Conservation (phyloP, 2,329 filamentous ascomycete genomes). For the Botrytis squamosa region DNA sequence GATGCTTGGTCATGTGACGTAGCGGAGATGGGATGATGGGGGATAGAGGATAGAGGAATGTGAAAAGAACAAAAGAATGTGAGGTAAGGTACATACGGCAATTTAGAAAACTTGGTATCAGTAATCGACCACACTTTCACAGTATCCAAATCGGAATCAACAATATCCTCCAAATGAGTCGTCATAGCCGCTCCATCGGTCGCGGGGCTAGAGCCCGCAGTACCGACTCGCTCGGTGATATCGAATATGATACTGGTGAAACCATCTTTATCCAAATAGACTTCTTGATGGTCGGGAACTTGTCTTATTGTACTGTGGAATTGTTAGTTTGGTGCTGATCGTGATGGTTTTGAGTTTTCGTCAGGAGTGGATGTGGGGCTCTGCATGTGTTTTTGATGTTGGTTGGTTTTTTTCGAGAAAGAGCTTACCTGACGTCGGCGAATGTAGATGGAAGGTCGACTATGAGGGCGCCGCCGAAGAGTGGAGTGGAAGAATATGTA, state of each 20-base stretch:
- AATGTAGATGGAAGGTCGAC: constrained; percentile 67
- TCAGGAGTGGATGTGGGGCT: constrained; percentile 8
- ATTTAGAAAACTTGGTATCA: constrained; percentile 55
- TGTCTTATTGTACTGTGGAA: constrained; percentile 64
- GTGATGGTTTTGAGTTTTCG: constrained; percentile 17
- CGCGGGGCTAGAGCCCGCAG: constrained; percentile 52
- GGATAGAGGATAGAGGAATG: constrained; percentile 12
- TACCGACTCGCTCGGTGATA: constrained; percentile 76
- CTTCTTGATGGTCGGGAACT: constrained; percentile 86
- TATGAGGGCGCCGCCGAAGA: constrained; percentile 72
- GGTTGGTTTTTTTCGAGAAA: background rate
- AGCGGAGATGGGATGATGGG: background rate
- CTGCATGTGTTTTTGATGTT: constrained; percentile 7
- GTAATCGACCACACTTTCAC: constrained; percentile 67
- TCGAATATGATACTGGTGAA: constrained; percentile 89
- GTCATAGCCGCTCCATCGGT: constrained; percentile 69
- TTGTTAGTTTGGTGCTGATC: constrained; percentile 27
- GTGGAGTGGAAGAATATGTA: constrained; percentile 45
- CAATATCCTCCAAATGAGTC: constrained; percentile 67
- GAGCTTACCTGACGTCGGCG: constrained; percentile 68
- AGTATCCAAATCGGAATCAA: constrained; percentile 61
- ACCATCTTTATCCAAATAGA: constrained; percentile 80
- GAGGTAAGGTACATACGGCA: constrained; percentile 39
- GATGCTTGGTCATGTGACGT: constrained; percentile 28
- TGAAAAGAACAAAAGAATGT: constrained; percentile 13